Evolutionary conservation across 2,329 filamentous ascomycete genomes (phyloP).

Genomic region (Clonostachys rosea): DNA sequence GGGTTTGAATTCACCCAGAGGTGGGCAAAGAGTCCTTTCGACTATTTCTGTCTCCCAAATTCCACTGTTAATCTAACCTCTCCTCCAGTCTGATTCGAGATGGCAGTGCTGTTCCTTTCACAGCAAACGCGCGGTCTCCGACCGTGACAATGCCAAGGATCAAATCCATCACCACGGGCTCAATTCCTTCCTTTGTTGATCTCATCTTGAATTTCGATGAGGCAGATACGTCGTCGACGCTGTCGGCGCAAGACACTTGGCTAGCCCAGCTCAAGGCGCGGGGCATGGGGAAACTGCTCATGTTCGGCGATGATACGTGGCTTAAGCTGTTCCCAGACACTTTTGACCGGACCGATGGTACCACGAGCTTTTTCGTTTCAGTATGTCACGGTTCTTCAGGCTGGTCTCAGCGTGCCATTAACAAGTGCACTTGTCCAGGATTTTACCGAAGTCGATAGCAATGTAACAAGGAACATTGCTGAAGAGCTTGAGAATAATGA

Average conservation of each 20-base stretch:
- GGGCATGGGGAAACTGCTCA: constrained; percentile 69
- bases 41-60: not conserved
- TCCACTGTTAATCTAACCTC: constrained; percentile 34
- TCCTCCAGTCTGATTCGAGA: constrained; percentile 60
- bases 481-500: constrained; percentile 71
- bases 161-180: constrained; percentile 95
- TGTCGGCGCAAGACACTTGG: constrained; percentile 92
- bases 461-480: constrained; percentile 87
- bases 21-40: not conserved
- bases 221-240: constrained; percentile 82
- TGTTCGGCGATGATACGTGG: constrained; percentile 99
- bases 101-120: constrained; percentile 86
- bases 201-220: constrained; percentile 96
- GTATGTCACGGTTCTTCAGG: constrained; percentile 48
- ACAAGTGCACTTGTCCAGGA: constrained; percentile 51
- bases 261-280: constrained; percentile 84
- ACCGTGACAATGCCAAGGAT: constrained; percentile 98
- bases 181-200: constrained; percentile 96
- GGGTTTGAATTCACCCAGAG: constrained; percentile 77
- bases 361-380: constrained; percentile 96
- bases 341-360: constrained; percentile 85
- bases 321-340: constrained; percentile 89
- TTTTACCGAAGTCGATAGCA: constrained; percentile 96
- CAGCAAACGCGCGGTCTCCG: constrained; percentile 90
- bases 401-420: not conserved